Base-by-base conservation (phyloP, 2,329 filamentous ascomycete species). In the Verticillium albo-atrum region DNA sequence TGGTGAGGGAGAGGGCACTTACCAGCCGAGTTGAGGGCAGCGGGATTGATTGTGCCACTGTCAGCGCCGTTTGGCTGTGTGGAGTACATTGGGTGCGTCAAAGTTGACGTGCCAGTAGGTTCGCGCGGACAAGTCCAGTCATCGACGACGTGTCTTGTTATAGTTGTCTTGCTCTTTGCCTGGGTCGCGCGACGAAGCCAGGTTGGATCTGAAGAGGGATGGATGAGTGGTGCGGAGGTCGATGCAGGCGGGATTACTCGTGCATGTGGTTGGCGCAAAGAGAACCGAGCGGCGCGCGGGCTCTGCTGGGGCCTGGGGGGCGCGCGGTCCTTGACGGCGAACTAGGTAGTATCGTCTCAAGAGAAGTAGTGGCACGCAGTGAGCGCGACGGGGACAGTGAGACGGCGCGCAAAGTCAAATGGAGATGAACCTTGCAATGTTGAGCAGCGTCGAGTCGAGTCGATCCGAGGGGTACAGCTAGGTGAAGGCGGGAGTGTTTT, bases 41-140 rank as follows among this genome's bases (percentile, higher is more conserved):
- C 91, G 74, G 92, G 92, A 82, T 96, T 91, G 82, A 96, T 95
- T 72, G 92, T 96, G 74, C 89, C 90, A 81, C 89, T 89, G 74
- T 91, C 89, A 84, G 90, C 89, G 77, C 86, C 86, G 81, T 88
- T 89, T 75, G 87, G 83, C 76, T 85, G 82, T 75, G 82, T 79
- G 74, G 84, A 81, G 80, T 83, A 83, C 80, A 83, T 81, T 56
- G 61, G 59, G 57, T 59, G 61, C 59, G 56, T 58, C 70, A 47
- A 47, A n/a, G 9, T 47, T 23, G 69, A 72, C 71, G 70, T 68
- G 67, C 68, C 67, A 68, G 34, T 47, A 52, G n/a, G 27, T 35
- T 51, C 6, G 37, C 30, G 47, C 26, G 25, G 20, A 42, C 55
- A 50, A 28, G 51, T 9, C 67, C 69, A 65, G 69, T 68, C 70